Base-by-base conservation (phyloP, 1,284 basidiomycete species). In the Moesziomyces globuligerus region DNA sequence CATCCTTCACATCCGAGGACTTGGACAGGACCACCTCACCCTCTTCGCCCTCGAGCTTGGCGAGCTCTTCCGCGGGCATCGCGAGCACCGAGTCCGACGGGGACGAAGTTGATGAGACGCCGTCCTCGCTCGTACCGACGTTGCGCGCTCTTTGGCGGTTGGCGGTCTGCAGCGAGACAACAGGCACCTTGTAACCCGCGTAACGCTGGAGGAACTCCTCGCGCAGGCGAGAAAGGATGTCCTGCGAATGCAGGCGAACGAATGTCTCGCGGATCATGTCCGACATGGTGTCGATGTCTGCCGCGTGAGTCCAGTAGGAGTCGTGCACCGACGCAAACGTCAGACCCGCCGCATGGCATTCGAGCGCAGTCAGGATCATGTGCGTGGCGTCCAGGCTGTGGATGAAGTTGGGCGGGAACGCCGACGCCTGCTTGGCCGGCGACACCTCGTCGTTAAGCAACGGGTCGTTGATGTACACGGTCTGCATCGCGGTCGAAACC, bases 341-440 rank as follows among this genome's bases (percentile, higher is more conserved):
- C 23, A 81, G 68, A n/a, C 74, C 75, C 7, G 72, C 72, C 1
- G 64, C 56, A 38, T 74, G 74, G 43, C 77, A 97, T 78, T 92
- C 90, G 38, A 96, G 86, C n/a, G 95, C 94, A 1, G 94, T 98
- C 71, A 98, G 85, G 87, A 98, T 90, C 94, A 99, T 98, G 84
- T 99, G 96, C 1, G 95, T 97, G 4, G 96, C 96, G 83, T 99
- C 96, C 46, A 98, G 86, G 77, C 91, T 93, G 83, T 99, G 96
- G 58, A 98, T 93, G 81, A 95, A 98, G 86, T 99, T 99, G 37
- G 95, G 96, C 11, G 95, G 95, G 89, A 99, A 98, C 2, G 95
- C 96, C 3, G 92, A 89, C 0, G 94, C 91, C 83, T 99, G 95
- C 83, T 96, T 96, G 64, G 86, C 78, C 0, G 92, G 85, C 74